phyloP scores from a whole-genome alignment of 108 stramenopile genomes.

The Skeletonema tropicum region DNA sequence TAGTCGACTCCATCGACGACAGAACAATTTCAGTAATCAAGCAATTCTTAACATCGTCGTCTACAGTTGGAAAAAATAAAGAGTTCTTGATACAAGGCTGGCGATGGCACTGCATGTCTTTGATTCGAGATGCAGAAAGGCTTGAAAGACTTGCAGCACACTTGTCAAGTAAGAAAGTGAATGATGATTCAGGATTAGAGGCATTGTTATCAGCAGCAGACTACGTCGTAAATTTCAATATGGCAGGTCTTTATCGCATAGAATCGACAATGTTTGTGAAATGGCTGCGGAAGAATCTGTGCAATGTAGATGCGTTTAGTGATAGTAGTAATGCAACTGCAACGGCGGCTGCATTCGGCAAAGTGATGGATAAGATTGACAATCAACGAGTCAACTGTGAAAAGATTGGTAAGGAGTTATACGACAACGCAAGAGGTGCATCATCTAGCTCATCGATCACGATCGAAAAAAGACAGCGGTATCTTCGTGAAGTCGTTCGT shows the following conservation, averaged over 20 bases:
- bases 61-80: background rate
- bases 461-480: constrained; percentile 12
- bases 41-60: background rate
- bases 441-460: constrained; percentile 13
- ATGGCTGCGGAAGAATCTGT: constrained; percentile 62
- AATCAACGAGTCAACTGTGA: constrained; percentile 45
- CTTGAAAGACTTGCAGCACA: constrained; percentile 49
- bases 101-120: constrained; percentile 82
- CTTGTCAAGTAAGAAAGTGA: constrained; percentile 11
- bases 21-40: background rate
- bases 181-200: constrained; percentile 6
- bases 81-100: constrained; percentile 69
- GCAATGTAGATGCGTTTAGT: constrained; percentile 16
- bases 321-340: constrained; percentile 22
- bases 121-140: constrained; percentile 66
- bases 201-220: constrained; percentile 52
- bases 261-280: constrained; percentile 70
- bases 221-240: constrained; percentile 77
- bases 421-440: constrained; percentile 22
- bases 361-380: constrained; percentile 60
- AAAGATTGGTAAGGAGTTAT: constrained; percentile 41
- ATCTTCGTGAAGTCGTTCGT: constrained; percentile 36
- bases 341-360: constrained; percentile 43
- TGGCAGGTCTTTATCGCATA: constrained; percentile 70
- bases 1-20: background rate